Conservation (phyloP, 2,329 filamentous ascomycete genomes). For the Penicillium corylophilum region DNA sequence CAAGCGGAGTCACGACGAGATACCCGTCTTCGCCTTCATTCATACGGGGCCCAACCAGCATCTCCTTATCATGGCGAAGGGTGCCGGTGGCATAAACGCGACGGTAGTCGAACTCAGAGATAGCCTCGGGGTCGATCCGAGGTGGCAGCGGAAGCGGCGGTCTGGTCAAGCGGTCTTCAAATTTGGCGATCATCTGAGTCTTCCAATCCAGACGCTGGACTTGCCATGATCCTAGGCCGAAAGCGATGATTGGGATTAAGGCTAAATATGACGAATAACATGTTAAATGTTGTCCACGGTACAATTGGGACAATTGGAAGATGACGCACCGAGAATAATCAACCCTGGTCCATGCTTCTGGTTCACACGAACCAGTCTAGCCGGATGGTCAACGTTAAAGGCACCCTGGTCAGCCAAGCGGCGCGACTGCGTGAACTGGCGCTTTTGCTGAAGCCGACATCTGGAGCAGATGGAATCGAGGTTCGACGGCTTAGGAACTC, state of each 20-base stretch:
- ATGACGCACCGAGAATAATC: slow-evolving; percentile 65
- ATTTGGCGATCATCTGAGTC: slow-evolving; percentile 82
- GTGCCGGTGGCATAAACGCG: slow-evolving; percentile 72
- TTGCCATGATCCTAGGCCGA: slow-evolving; percentile 90
- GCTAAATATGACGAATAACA: slow-evolving; percentile 46
- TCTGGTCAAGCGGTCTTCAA: slow-evolving; percentile 86
- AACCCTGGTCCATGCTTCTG: slow-evolving; percentile 76
- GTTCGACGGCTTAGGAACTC: slow-evolving; percentile 20
- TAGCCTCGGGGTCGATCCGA: slow-evolving; percentile 73
- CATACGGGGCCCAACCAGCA: slow-evolving; percentile 90
- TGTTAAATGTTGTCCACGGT: slow-evolving; percentile 6
- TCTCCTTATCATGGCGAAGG: slow-evolving; percentile 86
- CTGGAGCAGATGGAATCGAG: slow-evolving; percentile 35
- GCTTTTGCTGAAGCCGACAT: slow-evolving; percentile 39
- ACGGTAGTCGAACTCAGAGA: slow-evolving; percentile 89
- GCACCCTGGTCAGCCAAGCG: slow-evolving; percentile 63
- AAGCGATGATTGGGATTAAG: slow-evolving; percentile 87
- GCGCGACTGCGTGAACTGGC: slow-evolving; percentile 49
- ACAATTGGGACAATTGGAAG: not conserved
- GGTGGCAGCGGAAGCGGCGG: slow-evolving; percentile 83
- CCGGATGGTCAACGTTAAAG: slow-evolving; percentile 83
- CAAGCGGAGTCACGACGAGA: slow-evolving; percentile 86
- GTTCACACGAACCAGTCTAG: slow-evolving; percentile 73
- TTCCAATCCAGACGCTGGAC: slow-evolving; percentile 93
- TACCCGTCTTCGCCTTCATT: slow-evolving; percentile 87